phyloP scores from a whole-genome alignment of 495 filamentous ascomycete genomes.

The Immersiella caudata region DNA sequence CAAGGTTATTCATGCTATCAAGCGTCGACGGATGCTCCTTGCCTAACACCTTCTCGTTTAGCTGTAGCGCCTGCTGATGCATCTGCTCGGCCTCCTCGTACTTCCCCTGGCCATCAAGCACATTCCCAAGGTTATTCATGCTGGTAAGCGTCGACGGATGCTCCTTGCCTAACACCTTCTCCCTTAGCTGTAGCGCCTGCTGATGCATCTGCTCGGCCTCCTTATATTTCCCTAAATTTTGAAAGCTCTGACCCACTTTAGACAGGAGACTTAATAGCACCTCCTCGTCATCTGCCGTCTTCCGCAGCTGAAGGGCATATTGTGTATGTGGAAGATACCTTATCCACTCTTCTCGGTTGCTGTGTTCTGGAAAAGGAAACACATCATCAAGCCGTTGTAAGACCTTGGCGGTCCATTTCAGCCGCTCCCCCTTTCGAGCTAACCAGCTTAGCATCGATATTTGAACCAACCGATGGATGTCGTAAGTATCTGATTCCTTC shows the following conservation, averaged over 20 bases:
- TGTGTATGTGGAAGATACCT: conserved; percentile 45
- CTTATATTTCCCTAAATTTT: conserved; percentile 23
- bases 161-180: conserved; percentile 20
- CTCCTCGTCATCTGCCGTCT: not conserved
- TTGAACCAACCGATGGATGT: conserved; percentile 50
- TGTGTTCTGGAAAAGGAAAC: conserved; percentile 38
- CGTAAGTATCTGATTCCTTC: conserved; percentile 31
- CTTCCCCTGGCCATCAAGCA: conserved; percentile 19
- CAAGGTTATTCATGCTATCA: conserved; percentile 26
- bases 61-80: conserved; percentile 19
- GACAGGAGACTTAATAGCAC: conserved; percentile 11
- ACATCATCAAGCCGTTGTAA: conserved; percentile 33
- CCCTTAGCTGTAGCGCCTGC: conserved; percentile 14
- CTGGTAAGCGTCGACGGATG: conserved; percentile 16
- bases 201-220: conserved; percentile 25
- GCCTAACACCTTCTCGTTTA: conserved; percentile 16
- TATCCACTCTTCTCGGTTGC: conserved; percentile 40
- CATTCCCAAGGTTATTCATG: conserved; percentile 22
- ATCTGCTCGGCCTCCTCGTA: conserved; percentile 27
- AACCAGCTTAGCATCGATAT: conserved; percentile 51
- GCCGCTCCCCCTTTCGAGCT: conserved; percentile 23
- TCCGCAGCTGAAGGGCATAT: conserved; percentile 27
- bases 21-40: conserved; percentile 27
- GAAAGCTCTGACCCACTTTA: conserved; percentile 20
- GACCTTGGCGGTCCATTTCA: conserved; percentile 35